These are phyloP conservation scores for Chlamydomonas applanata DNA, from an alignment of 139 green algal genomes.

Conservation along the genomic window DNA sequence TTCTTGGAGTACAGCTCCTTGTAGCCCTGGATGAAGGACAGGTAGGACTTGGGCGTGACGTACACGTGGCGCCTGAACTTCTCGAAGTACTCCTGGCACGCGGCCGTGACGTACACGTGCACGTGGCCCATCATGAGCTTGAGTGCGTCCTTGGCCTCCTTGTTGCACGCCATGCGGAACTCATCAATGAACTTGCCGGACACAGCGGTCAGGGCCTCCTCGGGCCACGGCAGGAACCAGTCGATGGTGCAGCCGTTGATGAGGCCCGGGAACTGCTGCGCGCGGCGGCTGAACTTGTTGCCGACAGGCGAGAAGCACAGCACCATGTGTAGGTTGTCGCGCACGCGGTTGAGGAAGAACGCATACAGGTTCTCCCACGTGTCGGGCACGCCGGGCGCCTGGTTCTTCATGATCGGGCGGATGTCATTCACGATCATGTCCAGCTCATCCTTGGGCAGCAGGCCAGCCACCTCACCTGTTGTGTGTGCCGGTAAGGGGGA, in stretches of 20 bases:
- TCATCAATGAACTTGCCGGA: slow-evolving; percentile 84
- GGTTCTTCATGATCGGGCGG: slow-evolving; percentile 74
- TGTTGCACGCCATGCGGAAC: slow-evolving; percentile 79
- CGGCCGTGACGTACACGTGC: slow-evolving; percentile 78
- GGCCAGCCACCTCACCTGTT: slow-evolving; percentile 75
- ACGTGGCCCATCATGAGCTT: slow-evolving; percentile 92
- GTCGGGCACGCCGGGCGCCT: slow-evolving; percentile 64
- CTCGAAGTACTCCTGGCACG: slow-evolving; percentile 90
- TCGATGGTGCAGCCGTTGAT: slow-evolving; percentile 96
- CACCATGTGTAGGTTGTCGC: slow-evolving; percentile 88
- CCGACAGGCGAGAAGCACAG: slow-evolving; percentile 94
- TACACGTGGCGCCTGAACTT: slow-evolving; percentile 88
- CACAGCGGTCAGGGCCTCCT: slow-evolving; percentile 74
- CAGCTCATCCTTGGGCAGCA: slow-evolving; percentile 94
- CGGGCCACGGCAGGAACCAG: slow-evolving; percentile 79
- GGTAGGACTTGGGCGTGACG: slow-evolving; percentile 92
- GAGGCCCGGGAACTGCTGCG: slow-evolving; percentile 90
- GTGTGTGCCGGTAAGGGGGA: background rate
- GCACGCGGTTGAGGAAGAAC: slow-evolving; percentile 91
- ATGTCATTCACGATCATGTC: slow-evolving; percentile 93
- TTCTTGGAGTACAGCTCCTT: slow-evolving; percentile 88
- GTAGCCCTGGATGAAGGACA: slow-evolving; percentile 90
- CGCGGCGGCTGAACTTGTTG: slow-evolving; percentile 78
- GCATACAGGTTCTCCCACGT: slow-evolving; percentile 90
- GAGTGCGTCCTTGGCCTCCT: slow-evolving; percentile 71